phyloP scores from a whole-genome alignment of 2,329 filamentous ascomycete species.

The Grosmannia clavigera region DNA sequence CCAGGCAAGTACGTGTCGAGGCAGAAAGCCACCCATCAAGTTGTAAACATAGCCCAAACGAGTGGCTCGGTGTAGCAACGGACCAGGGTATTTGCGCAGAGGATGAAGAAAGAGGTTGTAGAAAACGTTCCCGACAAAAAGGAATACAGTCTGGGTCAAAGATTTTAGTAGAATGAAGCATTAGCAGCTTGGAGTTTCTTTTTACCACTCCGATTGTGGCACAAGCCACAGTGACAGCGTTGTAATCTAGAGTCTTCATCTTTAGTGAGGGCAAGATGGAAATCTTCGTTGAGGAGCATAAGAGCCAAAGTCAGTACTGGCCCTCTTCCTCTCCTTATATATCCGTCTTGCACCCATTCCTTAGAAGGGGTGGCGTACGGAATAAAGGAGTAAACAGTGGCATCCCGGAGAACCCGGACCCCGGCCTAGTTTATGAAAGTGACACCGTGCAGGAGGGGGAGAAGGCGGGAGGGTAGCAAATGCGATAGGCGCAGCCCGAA shows the following conservation, averaged over 20 bases:
- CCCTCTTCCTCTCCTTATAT: not conserved
- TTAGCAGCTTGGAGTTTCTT: not conserved
- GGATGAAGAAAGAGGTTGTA: conserved; percentile 24
- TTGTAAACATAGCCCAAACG: conserved; percentile 3
- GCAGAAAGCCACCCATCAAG: conserved; percentile 6
- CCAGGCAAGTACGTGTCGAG: conserved; percentile 10
- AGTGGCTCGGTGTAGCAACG: conserved; percentile 15
- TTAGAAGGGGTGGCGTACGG: not conserved
- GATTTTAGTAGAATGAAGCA: not conserved
- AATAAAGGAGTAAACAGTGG: not conserved
- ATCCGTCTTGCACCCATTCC: not conserved
- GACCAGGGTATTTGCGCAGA: conserved; percentile 20
- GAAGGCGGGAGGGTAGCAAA: not conserved
- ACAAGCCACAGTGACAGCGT: not conserved
- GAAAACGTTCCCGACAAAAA: conserved; percentile 2
- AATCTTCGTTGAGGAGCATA: not conserved
- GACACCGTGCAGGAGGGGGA: too few species aligned
- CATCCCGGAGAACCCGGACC: not conserved
- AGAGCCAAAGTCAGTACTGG: not conserved
- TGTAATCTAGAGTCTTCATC: not conserved
- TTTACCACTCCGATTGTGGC: not conserved
- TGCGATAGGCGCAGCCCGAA: not conserved
- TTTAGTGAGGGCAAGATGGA: not conserved
- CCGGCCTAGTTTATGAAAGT: not conserved
- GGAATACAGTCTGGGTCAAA: not conserved